A percentile compares a stretch with the other conserved stretches of the same genome.
Conservation (phyloP, 108 stramenopile genomes). For the Mayamaea pseudoterrestris region DNA sequence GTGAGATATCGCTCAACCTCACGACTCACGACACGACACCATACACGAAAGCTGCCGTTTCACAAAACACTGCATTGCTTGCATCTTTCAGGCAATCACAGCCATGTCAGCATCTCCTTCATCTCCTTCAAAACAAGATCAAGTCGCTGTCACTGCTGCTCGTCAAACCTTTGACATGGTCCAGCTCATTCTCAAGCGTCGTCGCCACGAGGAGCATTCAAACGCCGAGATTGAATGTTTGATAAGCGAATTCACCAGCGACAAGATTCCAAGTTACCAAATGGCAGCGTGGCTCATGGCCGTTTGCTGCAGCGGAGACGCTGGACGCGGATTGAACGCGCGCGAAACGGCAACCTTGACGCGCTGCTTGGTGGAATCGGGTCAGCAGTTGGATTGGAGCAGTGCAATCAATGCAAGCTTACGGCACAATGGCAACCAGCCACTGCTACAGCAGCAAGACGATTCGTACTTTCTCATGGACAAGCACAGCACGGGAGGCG, state of each 20-base stretch:
- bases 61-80: too few relatives aligned
- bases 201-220: conserved; percentile 31
- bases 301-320: conserved; percentile 45
- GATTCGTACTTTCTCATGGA: conserved; percentile 24
- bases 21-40: too few relatives aligned
- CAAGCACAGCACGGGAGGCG: conserved; percentile 78
- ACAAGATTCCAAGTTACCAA: conserved; percentile 70
- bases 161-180: not conserved
- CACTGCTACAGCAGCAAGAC: too few relatives aligned
- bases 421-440: too few relatives aligned
- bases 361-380: conserved; percentile 53
- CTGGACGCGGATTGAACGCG: conserved; percentile 48
- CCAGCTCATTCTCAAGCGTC: not conserved
- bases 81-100: too few relatives aligned
- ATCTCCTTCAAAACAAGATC: too few relatives aligned
- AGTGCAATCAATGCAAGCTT: not conserved
- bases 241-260: conserved; percentile 26
- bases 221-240: conserved; percentile 39
- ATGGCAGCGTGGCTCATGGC: conserved; percentile 87
- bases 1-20: too few relatives aligned
- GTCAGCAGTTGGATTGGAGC: conserved; percentile 44
- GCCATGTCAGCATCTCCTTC: too few relatives aligned
- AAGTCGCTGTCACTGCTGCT: too few relatives aligned
- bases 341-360: conserved; percentile 65
- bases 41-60: too few relatives aligned